Evolutionary conservation across 2,329 filamentous ascomycete genomes (phyloP), one percentile per base, ranked within the genome.

Genomic region (Sporothrix dimorphospora): DNA sequence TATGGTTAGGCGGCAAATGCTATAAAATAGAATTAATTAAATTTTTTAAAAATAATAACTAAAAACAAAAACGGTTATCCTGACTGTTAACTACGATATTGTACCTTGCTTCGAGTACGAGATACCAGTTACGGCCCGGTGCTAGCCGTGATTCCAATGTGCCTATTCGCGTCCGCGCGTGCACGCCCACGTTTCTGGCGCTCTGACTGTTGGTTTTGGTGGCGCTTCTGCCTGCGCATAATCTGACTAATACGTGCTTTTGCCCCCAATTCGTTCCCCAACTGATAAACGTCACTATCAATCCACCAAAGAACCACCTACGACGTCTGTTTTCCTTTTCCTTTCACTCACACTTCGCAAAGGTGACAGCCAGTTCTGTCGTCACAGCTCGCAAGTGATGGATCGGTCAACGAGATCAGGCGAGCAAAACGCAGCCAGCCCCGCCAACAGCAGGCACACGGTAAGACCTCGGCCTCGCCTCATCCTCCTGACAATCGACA

Each of bases 221-320:
- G 4, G 12, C 34, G 8, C 34, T 42, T 42, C 57, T 38, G 30
- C 30, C 30, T 7, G 27, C 30, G 57, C 4, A 24, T 6, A 14
- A 24, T 14, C 59, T 65, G 38, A 65, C 38, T 65, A 65, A 65
- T 65, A 45, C 4, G 12, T n/a, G 9, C 21, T 40, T 65, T 66
- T 34, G 21, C 42, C 40, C 40, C 63, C 24, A n/a, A 30, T 16
- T 2, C 4, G n/a, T 49, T n/a, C 16, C 19, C 57, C 16, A 21
- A 49, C 24, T 47, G 16, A 66, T 30, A 30, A n/a, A 49, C 63
- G 40, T 66, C 63, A 49, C 16, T 34, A 30, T 45, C 24, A 65
- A 24, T 34, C 30, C 38, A 12, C 55, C 55, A 38, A 6, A 34
- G 30, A 34, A 34, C 6, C 42, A 19, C 42, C 42, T 16, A 14